phyloP scores from a whole-genome alignment of 768 basidiomycete species.

The Pulveroboletus sp. region DNA sequence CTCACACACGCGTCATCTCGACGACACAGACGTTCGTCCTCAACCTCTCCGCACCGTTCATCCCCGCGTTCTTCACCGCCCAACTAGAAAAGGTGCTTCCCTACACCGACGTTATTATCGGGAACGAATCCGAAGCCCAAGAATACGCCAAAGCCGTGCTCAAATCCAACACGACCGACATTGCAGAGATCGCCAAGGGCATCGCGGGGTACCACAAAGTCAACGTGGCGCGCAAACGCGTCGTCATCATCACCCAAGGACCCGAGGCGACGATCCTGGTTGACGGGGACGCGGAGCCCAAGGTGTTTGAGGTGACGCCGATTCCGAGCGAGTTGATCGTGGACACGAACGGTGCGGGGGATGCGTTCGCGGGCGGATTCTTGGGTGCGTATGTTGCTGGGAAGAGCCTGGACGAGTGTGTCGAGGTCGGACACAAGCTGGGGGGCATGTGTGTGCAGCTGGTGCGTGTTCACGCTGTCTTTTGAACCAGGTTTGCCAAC shows the following conservation, averaged over 20 bases:
- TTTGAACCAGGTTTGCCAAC: background rate
- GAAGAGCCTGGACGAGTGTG: slow-evolving; percentile 70
- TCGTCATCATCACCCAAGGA: slow-evolving; percentile 92
- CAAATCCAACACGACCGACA: slow-evolving; percentile 61
- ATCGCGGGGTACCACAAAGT: slow-evolving; percentile 77
- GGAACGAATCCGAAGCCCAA: slow-evolving; percentile 95
- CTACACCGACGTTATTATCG: slow-evolving; percentile 87
- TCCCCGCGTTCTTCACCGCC: slow-evolving; percentile 85
- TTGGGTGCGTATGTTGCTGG: slow-evolving; percentile 80
- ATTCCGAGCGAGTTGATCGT: slow-evolving; percentile 69
- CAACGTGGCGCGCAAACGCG: slow-evolving; percentile 72
- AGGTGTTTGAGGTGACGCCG: slow-evolving; percentile 55
- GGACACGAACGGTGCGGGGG: slow-evolving; percentile 98
- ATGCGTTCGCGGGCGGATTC: slow-evolving; percentile 97
- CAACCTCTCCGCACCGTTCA: slow-evolving; percentile 98
- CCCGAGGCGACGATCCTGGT: slow-evolving; percentile 77
- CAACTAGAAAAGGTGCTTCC: slow-evolving; percentile 82
- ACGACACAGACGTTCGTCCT: slow-evolving; percentile 70
- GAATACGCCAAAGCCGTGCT: slow-evolving; percentile 78
- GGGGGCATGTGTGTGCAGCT: slow-evolving; percentile 83
- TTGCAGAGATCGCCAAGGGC: slow-evolving; percentile 64
- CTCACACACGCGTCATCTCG: background rate
- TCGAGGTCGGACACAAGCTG: slow-evolving; percentile 85
- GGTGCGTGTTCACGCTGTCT: slow-evolving; percentile 39
- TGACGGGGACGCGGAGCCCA: slow-evolving; percentile 47